These are phyloP conservation scores for Elongisporangium prolatum DNA, from an alignment of 352 stramenopile genomes.

Conservation along the genomic window DNA sequence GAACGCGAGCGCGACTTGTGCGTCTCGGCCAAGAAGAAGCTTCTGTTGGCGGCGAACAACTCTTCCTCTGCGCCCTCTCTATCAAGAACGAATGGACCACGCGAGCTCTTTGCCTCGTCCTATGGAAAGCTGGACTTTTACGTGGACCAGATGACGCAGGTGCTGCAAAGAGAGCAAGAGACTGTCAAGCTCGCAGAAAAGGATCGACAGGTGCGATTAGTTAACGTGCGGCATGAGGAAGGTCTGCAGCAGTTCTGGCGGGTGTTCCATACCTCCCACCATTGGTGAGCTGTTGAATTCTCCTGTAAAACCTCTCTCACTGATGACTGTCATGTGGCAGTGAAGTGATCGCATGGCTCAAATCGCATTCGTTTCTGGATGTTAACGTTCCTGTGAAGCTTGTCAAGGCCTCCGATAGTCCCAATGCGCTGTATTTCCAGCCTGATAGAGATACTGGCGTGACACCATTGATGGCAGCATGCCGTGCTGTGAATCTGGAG, in stretches of 20 bases:
- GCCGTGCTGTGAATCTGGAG: conserved; percentile 37
- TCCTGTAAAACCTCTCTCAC: too few relatives aligned
- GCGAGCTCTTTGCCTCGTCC: conserved; percentile 1
- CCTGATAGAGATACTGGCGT: conserved; percentile 31
- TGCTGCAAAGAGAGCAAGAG: conserved; percentile 28
- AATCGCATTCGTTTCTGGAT: conserved; percentile 54
- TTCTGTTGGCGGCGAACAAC: conserved; percentile 33
- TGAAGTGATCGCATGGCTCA: conserved; percentile 57
- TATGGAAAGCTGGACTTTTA: conserved; percentile 55
- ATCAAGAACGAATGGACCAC: not conserved
- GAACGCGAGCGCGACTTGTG: conserved; percentile 62
- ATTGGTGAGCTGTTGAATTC: conserved; percentile 20
- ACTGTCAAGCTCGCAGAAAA: conserved; percentile 14
- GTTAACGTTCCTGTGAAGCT: conserved; percentile 53
- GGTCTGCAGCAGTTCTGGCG: conserved; percentile 59
- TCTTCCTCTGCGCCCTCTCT: conserved; percentile 3
- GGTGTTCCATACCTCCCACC: conserved; percentile 30
- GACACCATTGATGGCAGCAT: conserved; percentile 71
- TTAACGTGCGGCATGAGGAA: conserved; percentile 24
- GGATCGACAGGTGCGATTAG: conserved; percentile 33
- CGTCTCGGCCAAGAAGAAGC: conserved; percentile 58
- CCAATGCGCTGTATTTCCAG: conserved; percentile 3
- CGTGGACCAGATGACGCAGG: conserved; percentile 25
- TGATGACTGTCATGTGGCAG: conserved; percentile 16
- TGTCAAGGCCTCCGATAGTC: not conserved